phyloP scores from a whole-genome alignment of 2,329 filamentous ascomycete species.

The Sphaceloma murrayae region DNA sequence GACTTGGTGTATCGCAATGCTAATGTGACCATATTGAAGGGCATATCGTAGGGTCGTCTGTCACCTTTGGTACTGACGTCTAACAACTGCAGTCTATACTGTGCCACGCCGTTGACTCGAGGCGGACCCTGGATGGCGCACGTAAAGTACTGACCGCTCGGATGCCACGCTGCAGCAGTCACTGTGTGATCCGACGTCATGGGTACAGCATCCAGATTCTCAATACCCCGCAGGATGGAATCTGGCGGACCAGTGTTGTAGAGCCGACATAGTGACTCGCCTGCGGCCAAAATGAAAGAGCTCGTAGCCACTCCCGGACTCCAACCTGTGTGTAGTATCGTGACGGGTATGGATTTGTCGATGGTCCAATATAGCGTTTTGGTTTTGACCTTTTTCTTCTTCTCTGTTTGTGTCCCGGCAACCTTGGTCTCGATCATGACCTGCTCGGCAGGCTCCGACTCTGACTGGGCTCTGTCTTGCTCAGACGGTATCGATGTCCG shows the following conservation, averaged over 20 bases:
- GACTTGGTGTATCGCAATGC: conserved; percentile 26
- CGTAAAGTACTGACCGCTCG: conserved; percentile 25
- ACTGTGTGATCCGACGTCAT: conserved; percentile 24
- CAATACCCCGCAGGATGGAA: conserved; percentile 5
- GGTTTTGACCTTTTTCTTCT: conserved; percentile 26
- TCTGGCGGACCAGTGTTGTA: conserved; percentile 20
- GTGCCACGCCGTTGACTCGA: conserved; percentile 19
- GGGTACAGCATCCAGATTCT: conserved; percentile 23
- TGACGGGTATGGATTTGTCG: conserved; percentile 23
- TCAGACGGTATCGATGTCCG: conserved; percentile 22
- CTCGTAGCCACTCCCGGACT: conserved; percentile 22
- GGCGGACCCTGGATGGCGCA: conserved; percentile 24
- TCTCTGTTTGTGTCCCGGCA: conserved; percentile 27
- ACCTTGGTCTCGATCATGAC: conserved; percentile 14
- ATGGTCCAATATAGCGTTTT: conserved; percentile 29
- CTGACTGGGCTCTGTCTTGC: conserved; percentile 23
- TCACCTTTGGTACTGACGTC: conserved; percentile 17
- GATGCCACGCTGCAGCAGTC: conserved; percentile 30
- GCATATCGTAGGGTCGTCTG: conserved; percentile 17
- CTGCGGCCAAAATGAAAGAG: conserved; percentile 26
- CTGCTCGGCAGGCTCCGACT: conserved; percentile 22
- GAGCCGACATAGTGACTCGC: conserved; percentile 28
- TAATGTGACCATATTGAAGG: conserved; percentile 22
- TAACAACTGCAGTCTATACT: conserved; percentile 23
- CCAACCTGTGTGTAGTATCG: conserved; percentile 26